Evolutionary conservation across 176 grass and related monocot species (phyloP).

Genomic region (Avena eriantha): DNA sequence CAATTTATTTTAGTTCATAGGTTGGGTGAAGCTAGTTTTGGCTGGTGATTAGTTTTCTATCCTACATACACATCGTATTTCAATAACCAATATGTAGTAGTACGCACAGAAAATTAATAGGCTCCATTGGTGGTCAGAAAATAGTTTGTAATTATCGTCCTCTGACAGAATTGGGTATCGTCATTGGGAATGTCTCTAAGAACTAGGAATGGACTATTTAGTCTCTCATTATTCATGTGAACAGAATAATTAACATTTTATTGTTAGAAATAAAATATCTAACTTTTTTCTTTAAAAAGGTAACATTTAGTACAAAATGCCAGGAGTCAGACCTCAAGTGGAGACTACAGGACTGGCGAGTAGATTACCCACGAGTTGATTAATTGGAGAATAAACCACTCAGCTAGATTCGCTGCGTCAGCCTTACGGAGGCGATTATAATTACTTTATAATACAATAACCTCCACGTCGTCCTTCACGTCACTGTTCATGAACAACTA

Average conservation of each 20-base stretch:
- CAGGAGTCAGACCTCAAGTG: conserved; percentile 15
- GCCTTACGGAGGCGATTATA: conserved; percentile 1
- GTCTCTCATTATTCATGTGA: neutral
- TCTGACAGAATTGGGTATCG: neutral
- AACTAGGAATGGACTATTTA: neutral
- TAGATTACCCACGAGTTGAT: conserved; percentile 24
- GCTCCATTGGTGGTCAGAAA: neutral
- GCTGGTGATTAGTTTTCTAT: neutral
- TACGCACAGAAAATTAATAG: neutral
- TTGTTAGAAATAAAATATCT: neutral
- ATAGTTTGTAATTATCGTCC: neutral
- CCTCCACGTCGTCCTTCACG: conserved; percentile 31
- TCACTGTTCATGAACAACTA: conserved; percentile 43
- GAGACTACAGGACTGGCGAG: neutral
- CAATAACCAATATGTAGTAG: neutral
- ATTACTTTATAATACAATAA: conserved; percentile 31
- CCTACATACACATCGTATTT: neutral
- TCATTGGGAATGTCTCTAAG: neutral
- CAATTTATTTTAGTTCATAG: conserved; percentile 27
- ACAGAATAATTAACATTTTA: neutral
- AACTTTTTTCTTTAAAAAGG: neutral
- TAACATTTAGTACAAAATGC: neutral
- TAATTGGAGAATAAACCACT: conserved; percentile 32
- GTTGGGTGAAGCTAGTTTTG: conserved; percentile 28
- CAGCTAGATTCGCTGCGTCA: conserved; percentile 47